Evolutionary conservation across 129 eudicot species (phyloP).

Genomic region (Artemisia argyi): DNA sequence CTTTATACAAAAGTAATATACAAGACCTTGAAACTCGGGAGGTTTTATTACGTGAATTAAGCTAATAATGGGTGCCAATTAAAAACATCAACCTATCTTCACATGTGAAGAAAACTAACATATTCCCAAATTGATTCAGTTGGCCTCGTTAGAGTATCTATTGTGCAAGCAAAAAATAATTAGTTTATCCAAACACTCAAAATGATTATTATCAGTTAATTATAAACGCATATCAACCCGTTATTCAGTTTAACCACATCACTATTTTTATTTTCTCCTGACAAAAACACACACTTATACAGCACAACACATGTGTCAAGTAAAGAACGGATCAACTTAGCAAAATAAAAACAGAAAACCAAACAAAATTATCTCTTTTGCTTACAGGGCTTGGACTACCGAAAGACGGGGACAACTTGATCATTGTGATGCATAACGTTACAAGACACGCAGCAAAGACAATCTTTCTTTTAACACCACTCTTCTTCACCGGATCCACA

Average conservation of each 20-base stretch:
- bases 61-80: too few relatives aligned
- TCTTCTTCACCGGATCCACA: constrained; percentile 54
- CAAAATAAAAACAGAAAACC: constrained; percentile 11
- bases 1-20: too few relatives aligned
- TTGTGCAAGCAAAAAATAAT: not conserved
- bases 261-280: too few relatives aligned
- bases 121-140: not conserved
- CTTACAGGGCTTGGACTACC: constrained; percentile 61
- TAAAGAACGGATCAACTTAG: not conserved
- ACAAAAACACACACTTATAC: not conserved
- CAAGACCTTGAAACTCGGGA: too few relatives aligned
- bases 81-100: too few relatives aligned
- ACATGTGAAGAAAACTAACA: not conserved
- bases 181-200: not conserved
- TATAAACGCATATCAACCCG: not conserved
- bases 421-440: constrained; percentile 56
- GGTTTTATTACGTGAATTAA: too few relatives aligned
- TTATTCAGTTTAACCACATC: not conserved
- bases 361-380: not conserved
- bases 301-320: not conserved
- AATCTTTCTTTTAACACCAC: constrained; percentile 50
- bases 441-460: constrained; percentile 56
- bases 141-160: not conserved
- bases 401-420: constrained; percentile 55
- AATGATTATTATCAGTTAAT: not conserved